Evolutionary conservation across 2,329 filamentous ascomycete species (phyloP), one percentile per base, ranked within the genome.

Genomic region (Westerdykella ornata): DNA sequence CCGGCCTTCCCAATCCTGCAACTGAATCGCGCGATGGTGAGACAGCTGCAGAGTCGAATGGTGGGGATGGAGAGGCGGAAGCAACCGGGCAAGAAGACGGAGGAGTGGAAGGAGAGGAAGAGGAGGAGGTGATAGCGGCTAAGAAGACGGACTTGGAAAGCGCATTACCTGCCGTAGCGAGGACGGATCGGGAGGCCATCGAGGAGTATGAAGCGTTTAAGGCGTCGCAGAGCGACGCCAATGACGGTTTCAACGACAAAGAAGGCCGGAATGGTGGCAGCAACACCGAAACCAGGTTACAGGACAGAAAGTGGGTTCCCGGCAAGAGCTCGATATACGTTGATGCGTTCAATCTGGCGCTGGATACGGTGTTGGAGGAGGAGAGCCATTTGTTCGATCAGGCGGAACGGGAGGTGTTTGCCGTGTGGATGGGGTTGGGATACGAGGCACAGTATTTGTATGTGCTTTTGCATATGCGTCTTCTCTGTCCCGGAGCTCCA

Each of bases 371-470:
- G 3, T 69, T 97, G 11, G 81, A 87, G 37, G 87, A 97, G 43
- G 92, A 98, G 66, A 76, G 78, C 1, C 87, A 95, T 65, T 70
- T 98, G 0, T 98, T 97, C 60, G 78, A 92, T 54, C 77, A 81
- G 43, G 82, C 80, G 14, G 92, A 98, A 65, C 77, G 75, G 56
- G 72, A 76, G 12, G 75, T 97, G 0, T 97, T 98, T 60, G 68
- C 72, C 3, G 72, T 81, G 43, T 98, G 90, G 88, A 77, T 72
- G 45, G 65, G 67, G 0, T 61, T 97, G 38, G 71, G 74, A 19
- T 97, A 96, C 60, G 88, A 96, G 60, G 77, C 87, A 14, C 89
- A 97, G 57, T 97, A 94, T 65, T 67, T 98, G 80, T 96, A 73
- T 58, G 83, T 67, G 12, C 30, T 15, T 22, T 33, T 33, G 9